Evolutionary conservation across 257 asterid genomes (phyloP), one percentile per base, ranked within the genome.

Genomic region (Solanum rostratum): DNA sequence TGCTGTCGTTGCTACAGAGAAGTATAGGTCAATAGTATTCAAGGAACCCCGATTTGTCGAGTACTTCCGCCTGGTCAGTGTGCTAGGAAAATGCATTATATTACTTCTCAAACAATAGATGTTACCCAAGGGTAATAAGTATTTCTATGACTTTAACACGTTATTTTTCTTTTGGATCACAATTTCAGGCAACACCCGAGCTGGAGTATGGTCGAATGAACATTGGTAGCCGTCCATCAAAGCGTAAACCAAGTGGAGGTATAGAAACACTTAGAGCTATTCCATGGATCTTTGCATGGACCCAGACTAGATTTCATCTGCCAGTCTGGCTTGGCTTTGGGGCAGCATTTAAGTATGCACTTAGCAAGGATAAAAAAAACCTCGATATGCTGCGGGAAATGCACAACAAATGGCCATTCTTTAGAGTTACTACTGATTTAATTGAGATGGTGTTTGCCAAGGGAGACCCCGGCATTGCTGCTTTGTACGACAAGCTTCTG

Each of bases 201-300:
- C 37, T 90, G 87, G 94, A 91, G 79, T 90, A 89, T 65, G 94
- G 94, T 13, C 85, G 91, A 39, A 90, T 91, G 92, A 91, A 91
- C 85, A 91, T 91, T 24, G 94, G 94, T 6, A 91, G 94, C 81
- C 92, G 94, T n/a, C 94, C 94, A 69, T 88, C 94, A 41, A 90
- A 90, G 71, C 83, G 94, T 52, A 91, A 91, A 80, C 92, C 91
- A 41, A 88, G 90, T 81, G 94, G 90, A 9, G 94, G 94, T 62
- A 91, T 91, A 57, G 94, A 88, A 85, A 85, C 92, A 30, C 94
- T 91, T 37, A 66, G 94, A 78, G 94, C 94, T 10, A 91, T 91
- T 84, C 94, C 94, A 16, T 91, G 94, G 94, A 91, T 91, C 69
- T 91, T 91, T 55, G 94, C 94, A 14, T 91, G 94, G 94, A 91